Conservation (phyloP, 345 rosid species). For the Psidium guajava region DNA sequence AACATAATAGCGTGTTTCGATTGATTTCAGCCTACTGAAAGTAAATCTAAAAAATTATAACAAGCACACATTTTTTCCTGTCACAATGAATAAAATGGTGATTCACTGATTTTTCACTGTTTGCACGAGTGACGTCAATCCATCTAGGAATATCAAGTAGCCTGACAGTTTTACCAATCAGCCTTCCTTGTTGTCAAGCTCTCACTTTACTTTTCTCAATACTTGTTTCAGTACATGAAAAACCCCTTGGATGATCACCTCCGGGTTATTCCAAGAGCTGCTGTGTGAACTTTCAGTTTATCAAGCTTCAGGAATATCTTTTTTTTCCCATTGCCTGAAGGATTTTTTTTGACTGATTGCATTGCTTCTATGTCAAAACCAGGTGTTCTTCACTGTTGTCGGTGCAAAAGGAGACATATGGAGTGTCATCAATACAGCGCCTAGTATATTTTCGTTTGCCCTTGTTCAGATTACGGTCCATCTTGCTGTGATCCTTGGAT, state of each 20-base stretch:
- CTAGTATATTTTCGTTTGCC: slow-evolving; percentile 78
- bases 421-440: slow-evolving; percentile 74
- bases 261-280: background rate
- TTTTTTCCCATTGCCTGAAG: background rate
- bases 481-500: slow-evolving; percentile 61
- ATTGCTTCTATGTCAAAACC: background rate
- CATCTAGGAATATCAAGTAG: background rate
- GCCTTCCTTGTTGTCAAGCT: background rate
- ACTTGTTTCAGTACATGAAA: background rate
- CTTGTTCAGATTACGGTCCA: slow-evolving; percentile 61
- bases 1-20: background rate
- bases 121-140: background rate
- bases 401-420: slow-evolving; percentile 85
- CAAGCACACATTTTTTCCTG: background rate
- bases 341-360: background rate
- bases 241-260: background rate
- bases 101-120: background rate
- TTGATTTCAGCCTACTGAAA: background rate
- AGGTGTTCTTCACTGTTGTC: slow-evolving; percentile 83
- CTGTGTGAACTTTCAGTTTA: background rate
- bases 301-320: background rate
- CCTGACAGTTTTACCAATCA: background rate
- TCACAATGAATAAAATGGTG: background rate
- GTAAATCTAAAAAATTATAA: background rate
- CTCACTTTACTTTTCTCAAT: background rate